Base-by-base conservation (phyloP, 1,139 yeast species). In the Trichomonascaceae sp. region DNA sequence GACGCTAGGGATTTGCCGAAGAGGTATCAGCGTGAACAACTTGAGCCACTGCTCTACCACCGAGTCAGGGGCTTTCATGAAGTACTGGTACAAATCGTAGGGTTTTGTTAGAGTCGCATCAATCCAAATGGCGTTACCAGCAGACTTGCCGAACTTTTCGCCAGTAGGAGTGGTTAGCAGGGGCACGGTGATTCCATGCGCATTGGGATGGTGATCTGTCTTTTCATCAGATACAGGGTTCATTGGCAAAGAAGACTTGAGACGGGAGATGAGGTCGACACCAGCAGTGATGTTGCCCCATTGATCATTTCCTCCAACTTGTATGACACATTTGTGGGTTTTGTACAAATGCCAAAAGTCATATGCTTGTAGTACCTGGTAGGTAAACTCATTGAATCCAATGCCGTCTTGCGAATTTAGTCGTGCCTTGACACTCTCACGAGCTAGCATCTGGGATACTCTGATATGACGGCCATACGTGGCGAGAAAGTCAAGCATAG, bases 251-350 rank as follows among this genome's bases (percentile, higher is more conserved):
- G 25, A 28, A 34, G 31, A 32, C 28, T 46, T 50, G 35, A 82
- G 56, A 43, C 95, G 63, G 1, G 78, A 66, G 29, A 89, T 84
- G 39, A 92, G 64, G 50, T 89, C 98, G 32, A 82, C 71, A 1
- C 99, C 99, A 0, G 97, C 97, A 4, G 93, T 84, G 42, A 92
- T 92, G 49, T 89, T 89, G 1, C 99, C 99, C 89, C 96, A 89
- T 57, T 89, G 99, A 53, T 89, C 98, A 51, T 80, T 85, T 5
- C 99, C 99, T 13, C 99, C 99, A 17, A 92, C 74, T 58, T 89
- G 96, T 25, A 85, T 57, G 32, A 68, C 64, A 29, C 89, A 92
- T 3, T 64, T 59, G 27, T 71, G 61, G 13, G 68, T 54, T 30
- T 67, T 66, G 59, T 74, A 74, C 43, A 92, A 61, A 50, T 87